Conservation (phyloP, 345 rosid species). For the Sonneratia alba region DNA sequence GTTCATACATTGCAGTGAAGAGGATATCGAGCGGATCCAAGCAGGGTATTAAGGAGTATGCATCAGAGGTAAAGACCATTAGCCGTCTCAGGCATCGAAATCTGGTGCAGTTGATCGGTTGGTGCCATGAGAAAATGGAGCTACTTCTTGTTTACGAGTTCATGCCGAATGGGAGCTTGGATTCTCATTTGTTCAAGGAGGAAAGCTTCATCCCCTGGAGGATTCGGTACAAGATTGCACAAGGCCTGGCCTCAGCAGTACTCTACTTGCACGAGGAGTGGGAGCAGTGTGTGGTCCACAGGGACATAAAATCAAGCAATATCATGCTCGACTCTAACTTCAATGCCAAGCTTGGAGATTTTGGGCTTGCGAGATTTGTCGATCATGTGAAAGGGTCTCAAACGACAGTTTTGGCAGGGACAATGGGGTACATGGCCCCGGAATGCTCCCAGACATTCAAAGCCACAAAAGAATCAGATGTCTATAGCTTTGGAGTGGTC, state of each 20-base stretch:
- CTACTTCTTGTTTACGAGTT: constrained; percentile 38
- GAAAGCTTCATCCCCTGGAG: constrained; percentile 16
- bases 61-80: constrained; percentile 17
- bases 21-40: constrained; percentile 11
- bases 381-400: constrained; percentile 14
- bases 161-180: constrained; percentile 34
- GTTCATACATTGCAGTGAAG: constrained; percentile 9
- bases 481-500: too few relatives aligned
- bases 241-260: constrained; percentile 28
- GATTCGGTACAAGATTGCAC: constrained; percentile 17
- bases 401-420: constrained; percentile 1
- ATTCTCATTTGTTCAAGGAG: constrained; percentile 22
- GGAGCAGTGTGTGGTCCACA: constrained; percentile 28
- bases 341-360: constrained; percentile 33
- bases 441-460: too few relatives aligned
- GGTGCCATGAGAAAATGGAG: constrained; percentile 40
- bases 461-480: too few relatives aligned
- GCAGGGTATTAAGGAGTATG: constrained; percentile 18
- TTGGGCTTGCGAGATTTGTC: constrained; percentile 30
- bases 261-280: constrained; percentile 33
- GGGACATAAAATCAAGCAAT: constrained; percentile 34
- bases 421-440: too few relatives aligned
- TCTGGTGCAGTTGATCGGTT: constrained; percentile 32
- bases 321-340: constrained; percentile 28
- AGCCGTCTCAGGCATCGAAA: constrained; percentile 37